Evolutionary conservation across 108 stramenopile genomes (phyloP).

Genomic region (Discostella pseudostelligera): DNA sequence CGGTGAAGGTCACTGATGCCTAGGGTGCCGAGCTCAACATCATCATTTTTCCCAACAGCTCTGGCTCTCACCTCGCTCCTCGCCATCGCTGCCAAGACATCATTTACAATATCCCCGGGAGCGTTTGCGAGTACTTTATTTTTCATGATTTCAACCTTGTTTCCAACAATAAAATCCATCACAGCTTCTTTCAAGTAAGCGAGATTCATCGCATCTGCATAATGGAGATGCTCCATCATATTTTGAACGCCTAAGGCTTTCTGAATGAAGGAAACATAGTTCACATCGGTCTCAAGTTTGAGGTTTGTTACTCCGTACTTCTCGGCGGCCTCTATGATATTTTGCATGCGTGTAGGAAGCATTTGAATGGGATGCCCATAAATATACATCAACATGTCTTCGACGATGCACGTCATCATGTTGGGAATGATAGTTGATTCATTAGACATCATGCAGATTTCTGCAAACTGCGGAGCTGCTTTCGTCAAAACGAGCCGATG

Average conservation of each 20-base stretch:
- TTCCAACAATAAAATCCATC: neutral
- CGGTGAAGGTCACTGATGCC: too few species aligned
- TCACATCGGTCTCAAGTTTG: neutral
- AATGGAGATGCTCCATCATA: neutral
- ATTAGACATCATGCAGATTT: neutral
- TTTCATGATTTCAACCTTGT: neutral
- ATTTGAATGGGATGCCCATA: neutral
- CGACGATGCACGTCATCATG: neutral
- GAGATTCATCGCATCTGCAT: neutral
- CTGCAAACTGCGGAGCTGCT: neutral
- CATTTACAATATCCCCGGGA: neutral
- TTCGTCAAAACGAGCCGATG: neutral
- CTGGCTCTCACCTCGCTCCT: neutral
- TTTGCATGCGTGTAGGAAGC: neutral
- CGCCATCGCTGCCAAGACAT: neutral
- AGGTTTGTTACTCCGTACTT: conserved; percentile 1
- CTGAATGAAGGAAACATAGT: neutral
- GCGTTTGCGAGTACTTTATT: neutral
- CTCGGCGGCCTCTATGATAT: neutral
- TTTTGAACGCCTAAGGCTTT: neutral
- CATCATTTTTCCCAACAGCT: too few species aligned
- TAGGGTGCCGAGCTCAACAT: too few species aligned
- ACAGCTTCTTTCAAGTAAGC: neutral
- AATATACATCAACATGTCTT: neutral
- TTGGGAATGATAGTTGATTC: neutral